Conservation (phyloP, 202 grass and related monocot species). For the Schoenoplectus tabernaemontani region DNA sequence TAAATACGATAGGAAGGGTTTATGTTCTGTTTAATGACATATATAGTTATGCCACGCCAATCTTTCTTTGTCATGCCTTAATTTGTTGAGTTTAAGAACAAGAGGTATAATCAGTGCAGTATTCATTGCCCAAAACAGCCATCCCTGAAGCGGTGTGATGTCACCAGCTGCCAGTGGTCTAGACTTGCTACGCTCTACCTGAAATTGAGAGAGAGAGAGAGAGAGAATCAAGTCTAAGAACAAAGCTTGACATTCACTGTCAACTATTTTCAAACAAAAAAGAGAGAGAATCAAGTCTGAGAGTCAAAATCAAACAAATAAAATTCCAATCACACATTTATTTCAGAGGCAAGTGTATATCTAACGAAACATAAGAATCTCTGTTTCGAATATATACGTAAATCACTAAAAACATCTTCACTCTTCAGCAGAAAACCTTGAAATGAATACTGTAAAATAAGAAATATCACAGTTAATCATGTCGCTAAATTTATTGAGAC, state of each 20-base stretch:
- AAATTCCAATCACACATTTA: not conserved
- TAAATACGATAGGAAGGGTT: too few relatives aligned
- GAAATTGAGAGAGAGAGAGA: slow-evolving; percentile 2
- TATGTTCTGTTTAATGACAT: too few relatives aligned
- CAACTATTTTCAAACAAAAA: too few relatives aligned
- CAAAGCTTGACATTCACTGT: too few relatives aligned
- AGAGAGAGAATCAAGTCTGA: not conserved
- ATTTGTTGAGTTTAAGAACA: not conserved
- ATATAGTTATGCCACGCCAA: too few relatives aligned
- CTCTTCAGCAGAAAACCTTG: not conserved
- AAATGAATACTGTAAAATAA: too few relatives aligned
- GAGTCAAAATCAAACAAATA: not conserved
- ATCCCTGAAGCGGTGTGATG: slow-evolving; percentile 30
- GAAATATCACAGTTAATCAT: too few relatives aligned
- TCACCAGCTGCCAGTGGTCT: slow-evolving; percentile 33
- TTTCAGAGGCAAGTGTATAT: not conserved
- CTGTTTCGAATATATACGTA: not conserved
- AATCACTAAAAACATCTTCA: not conserved
- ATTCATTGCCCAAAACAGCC: slow-evolving; percentile 4
- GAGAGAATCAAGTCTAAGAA: too few relatives aligned
- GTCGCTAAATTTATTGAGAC: too few relatives aligned
- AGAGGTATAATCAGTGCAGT: not conserved
- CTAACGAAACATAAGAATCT: not conserved
- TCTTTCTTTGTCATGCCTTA: not conserved
- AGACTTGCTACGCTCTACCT: slow-evolving; percentile 29